Base-by-base conservation (phyloP, 306 rosid species). In the Acacia acuminata region DNA sequence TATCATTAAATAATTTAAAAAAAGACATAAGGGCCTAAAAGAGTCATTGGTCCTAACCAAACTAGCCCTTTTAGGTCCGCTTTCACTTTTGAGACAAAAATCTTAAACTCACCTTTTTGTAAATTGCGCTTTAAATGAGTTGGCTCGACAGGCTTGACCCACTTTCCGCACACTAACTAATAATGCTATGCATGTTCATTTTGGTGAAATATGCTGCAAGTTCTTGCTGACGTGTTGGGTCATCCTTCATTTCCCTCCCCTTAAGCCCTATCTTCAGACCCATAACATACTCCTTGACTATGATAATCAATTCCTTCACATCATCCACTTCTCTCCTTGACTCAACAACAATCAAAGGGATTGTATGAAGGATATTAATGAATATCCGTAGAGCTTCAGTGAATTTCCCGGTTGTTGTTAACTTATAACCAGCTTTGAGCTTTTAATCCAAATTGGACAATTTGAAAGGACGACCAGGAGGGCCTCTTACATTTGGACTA, bases 141-240 rank as follows among this genome's bases (percentile, higher is more conserved):
- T n/a, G n/a, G n/a, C n/a, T n/a, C n/a, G n/a, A n/a, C n/a, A n/a
- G n/a, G n/a, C n/a, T n/a, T n/a, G n/a, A n/a, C n/a, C n/a, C n/a
- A n/a, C n/a, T n/a, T n/a, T n/a, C n/a, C n/a, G n/a, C n/a, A n/a
- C n/a, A n/a, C n/a, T n/a, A n/a, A n/a, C n/a, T n/a, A n/a, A n/a
- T n/a, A n/a, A n/a, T n/a, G n/a, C n/a, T n/a, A n/a, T n/a, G n/a
- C n/a, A n/a, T n/a, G n/a, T n/a, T n/a, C n/a, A n/a, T n/a, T n/a
- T 94, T 97, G 20, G 98, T 94, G 84, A 94, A 94, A 88, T 94
- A 94, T 75, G 98, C 94, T 12, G 97, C 98, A 38, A 94, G 98
- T 86, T 94, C 98, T 77, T 90, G 97, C 85, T 91, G 97, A n/a
- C 94, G 94, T 32, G 81, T 86, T 12, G 90, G 97, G 80, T 89